Percentiles rank a stretch among this genome's conserved stretches.
These are phyloP conservation scores for Echinosophora koreensis DNA, from an alignment of 306 rosid genomes.

Conservation along the genomic window DNA sequence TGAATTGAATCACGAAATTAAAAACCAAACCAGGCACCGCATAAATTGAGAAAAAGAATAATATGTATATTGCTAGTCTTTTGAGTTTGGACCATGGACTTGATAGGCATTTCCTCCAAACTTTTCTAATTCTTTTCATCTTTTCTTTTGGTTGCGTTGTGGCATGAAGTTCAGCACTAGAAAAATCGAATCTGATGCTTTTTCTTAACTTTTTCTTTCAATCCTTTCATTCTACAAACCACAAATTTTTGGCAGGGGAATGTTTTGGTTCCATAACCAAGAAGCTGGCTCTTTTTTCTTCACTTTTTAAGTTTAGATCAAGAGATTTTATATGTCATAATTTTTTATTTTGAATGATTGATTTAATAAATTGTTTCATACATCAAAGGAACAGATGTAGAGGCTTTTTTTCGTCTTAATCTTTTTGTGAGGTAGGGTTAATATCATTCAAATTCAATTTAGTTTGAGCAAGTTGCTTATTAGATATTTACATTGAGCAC, in stretches of 20 bases:
- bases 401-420: not conserved
- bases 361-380: not conserved
- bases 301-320: not conserved
- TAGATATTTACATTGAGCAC: not conserved
- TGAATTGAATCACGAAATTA: slow-evolving; percentile 28
- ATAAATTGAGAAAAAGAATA: slow-evolving; percentile 30
- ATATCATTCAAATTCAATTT: not conserved
- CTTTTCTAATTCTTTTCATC: slow-evolving; percentile 17
- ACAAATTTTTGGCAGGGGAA: not conserved
- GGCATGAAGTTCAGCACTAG: slow-evolving; percentile 48
- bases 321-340: not conserved
- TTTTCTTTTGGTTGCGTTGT: slow-evolving; percentile 32
- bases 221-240: not conserved
- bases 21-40: slow-evolving; percentile 24
- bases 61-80: not conserved
- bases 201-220: not conserved
- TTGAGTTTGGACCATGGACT: not conserved
- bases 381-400: not conserved
- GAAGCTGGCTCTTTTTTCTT: not conserved
- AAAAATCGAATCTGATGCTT: slow-evolving; percentile 61
- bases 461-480: not conserved
- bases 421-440: not conserved
- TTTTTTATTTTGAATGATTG: not conserved
- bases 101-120: slow-evolving; percentile 30
- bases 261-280: not conserved